Base-by-base conservation (phyloP, 2,329 filamentous ascomycete genomes). In the Sphaerulina musiva region DNA sequence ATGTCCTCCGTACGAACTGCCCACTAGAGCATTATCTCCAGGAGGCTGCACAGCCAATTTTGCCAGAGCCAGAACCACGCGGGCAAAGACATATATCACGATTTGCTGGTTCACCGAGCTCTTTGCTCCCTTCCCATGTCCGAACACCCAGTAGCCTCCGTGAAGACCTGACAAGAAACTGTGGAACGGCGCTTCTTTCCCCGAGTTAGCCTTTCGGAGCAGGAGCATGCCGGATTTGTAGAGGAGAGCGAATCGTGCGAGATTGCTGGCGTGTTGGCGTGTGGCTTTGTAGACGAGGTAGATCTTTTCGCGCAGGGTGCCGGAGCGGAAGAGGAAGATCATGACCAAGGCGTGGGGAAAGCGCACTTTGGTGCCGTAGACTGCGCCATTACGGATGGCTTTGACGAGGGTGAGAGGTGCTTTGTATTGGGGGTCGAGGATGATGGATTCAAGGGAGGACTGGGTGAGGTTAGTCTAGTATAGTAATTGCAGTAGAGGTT, bases 271-370 rank as follows among this genome's bases (percentile, higher is more conserved):
- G 73, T 98, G 93, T 65, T 88, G 90, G 66, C 82, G 82, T 7
- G 93, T 98, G 9, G 93, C 92, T 70, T 86, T 85, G 67, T 92
- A 78, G 62, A 98, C 84, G 50, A 95, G 82, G 53, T 74, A 73
- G 60, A 81, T 68, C 74, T 97, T 97, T 70, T 95, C 82, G 53
- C 83, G 84, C 65, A 95, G 71, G 47, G 76, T 81, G 75, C 92
- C 93, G 8, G 86, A 89, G 63, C 93, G 88, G 78, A 98, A 98
- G 63, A 98, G 82, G 64, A 97, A 87, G 62, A 96, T 89, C 92
- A 98, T 98, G 48, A 98, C 93, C 63, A 98, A 80, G 57, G 93
- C 93, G 76, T 98, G 93, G 61, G 93, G 93, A 76, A 98, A 97
- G 60, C 93, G 91, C 72, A 98, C 89, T 81, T 97, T 97, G 66